Conservation (phyloP, 2,329 filamentous ascomycete species). For the Aciculosporium take region DNA sequence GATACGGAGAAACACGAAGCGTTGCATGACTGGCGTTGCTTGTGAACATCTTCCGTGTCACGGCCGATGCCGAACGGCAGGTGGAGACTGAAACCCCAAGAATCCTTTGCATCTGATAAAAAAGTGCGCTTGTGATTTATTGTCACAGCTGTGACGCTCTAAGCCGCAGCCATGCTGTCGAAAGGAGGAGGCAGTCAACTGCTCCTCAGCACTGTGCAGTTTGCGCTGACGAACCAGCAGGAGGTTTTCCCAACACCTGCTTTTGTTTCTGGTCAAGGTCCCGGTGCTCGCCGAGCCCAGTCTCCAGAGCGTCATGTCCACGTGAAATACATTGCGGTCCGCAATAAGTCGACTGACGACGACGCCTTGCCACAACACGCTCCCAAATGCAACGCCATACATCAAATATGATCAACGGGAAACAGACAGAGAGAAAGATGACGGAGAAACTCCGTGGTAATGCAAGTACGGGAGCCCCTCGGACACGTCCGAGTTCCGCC, state of each 20-base stretch:
- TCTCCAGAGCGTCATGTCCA: neutral
- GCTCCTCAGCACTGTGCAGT: neutral
- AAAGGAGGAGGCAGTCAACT: neutral
- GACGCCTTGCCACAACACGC: conserved; percentile 3
- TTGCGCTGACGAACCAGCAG: too few species aligned
- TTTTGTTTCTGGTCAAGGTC: too few species aligned
- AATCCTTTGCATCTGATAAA: neutral
- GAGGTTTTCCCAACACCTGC: too few species aligned
- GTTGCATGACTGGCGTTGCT: conserved; percentile 2
- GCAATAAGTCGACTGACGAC: conserved; percentile 7
- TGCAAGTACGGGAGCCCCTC: neutral
- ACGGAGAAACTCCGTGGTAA: neutral
- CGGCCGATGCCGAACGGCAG: neutral
- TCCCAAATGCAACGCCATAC: conserved; percentile 8
- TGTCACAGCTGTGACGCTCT: neutral
- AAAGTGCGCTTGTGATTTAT: neutral
- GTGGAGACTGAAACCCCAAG: neutral
- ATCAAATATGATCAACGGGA: neutral
- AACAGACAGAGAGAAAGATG: neutral
- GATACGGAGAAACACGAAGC: neutral
- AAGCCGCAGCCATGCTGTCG: neutral
- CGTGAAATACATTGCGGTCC: neutral
- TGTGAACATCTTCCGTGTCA: neutral
- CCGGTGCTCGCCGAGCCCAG: too few species aligned
- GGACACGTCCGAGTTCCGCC: neutral